Evolutionary conservation across 768 basidiomycete genomes (phyloP).

Genomic region (Lyophyllum decastes): DNA sequence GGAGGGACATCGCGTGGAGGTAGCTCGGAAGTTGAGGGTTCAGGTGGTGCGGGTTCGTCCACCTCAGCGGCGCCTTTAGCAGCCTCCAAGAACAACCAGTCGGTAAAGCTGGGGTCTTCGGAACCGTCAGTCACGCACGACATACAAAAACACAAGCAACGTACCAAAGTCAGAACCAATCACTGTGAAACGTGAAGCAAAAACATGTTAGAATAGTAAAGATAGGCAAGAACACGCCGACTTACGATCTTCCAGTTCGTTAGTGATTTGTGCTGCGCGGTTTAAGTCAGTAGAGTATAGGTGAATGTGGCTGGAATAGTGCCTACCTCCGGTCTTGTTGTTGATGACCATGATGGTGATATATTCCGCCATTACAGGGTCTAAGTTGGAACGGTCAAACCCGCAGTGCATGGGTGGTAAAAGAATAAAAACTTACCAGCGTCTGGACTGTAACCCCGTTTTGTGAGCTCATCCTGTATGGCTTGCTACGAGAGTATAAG

Average conservation of each 20-base stretch:
- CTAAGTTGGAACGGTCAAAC: slow-evolving; percentile 39
- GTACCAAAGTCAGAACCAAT: slow-evolving; percentile 85
- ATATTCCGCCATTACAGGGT: slow-evolving; percentile 92
- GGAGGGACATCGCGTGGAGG: slow-evolving; percentile 32
- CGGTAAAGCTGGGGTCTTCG: slow-evolving; percentile 79
- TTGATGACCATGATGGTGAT: slow-evolving; percentile 96
- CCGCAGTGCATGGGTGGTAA: neutral
- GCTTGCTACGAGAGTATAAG: slow-evolving; percentile 50
- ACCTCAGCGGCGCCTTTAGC: slow-evolving; percentile 65
- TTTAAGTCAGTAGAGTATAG: slow-evolving; percentile 14
- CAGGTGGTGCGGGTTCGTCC: slow-evolving; percentile 40
- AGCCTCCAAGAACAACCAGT: slow-evolving; percentile 86
- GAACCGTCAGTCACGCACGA: slow-evolving; percentile 19
- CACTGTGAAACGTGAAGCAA: slow-evolving; percentile 29
- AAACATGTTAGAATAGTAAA: neutral
- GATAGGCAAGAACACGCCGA: slow-evolving; percentile 12
- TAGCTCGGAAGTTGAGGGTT: slow-evolving; percentile 35
- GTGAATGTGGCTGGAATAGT: neutral
- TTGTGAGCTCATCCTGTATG: slow-evolving; percentile 80
- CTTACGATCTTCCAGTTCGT: slow-evolving; percentile 82
- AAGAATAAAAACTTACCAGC: slow-evolving; percentile 53
- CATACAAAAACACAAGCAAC: slow-evolving; percentile 19
- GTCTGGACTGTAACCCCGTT: slow-evolving; percentile 72
- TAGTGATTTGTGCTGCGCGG: slow-evolving; percentile 76
- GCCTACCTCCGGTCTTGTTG: slow-evolving; percentile 77